Evolutionary conservation across 129 eudicot species (phyloP), one percentile per base, ranked within the genome.

Genomic region (Artemisia annua): DNA sequence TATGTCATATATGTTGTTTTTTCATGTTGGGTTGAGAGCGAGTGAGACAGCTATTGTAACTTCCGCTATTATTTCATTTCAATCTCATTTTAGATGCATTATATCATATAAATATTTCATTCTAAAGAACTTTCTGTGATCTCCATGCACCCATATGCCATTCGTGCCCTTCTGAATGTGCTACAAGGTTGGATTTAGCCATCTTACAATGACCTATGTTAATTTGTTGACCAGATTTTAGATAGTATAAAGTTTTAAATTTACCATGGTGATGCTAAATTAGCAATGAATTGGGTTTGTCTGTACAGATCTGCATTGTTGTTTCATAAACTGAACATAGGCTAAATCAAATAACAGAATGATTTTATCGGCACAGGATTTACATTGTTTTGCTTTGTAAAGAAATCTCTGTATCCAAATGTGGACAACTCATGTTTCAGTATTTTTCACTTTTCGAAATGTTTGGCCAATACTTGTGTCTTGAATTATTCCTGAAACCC

Each of bases 11-110:
- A 35, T 74, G 80, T 82, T 24, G 74, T 75, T 44, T 63, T 76
- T 46, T 78, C 65, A 18, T 57, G 66, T 64, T 78, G 80, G 80
- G 70, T 67, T 85, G 79, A 79, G 83, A 82, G 63, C 69, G 60
- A 69, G 79, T 35, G 44, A 84, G 76, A 72, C 71, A 61, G 59
- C 63, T 78, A 69, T 81, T 78, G 78, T 82, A 66, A 73, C 64
- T 78, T 78, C 59, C 69, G 70, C 64, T 60, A 69, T 83, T 77
- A 78, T 67, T 78, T 61, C 43, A 51, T 73, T 79, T 72, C 62
- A 51, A 48, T 67, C 43, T 53, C 67, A 60, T 39, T 66, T 72
- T 58, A 57, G 60, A 78, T 18, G 63, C 73, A 6, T 4, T 52
- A 32, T 69, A 26, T 69, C 48, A 69, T 56, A 11, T 3, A 16